phyloP scores from a whole-genome alignment of 345 rosid genomes.

The Boechera divaricarpa region DNA sequence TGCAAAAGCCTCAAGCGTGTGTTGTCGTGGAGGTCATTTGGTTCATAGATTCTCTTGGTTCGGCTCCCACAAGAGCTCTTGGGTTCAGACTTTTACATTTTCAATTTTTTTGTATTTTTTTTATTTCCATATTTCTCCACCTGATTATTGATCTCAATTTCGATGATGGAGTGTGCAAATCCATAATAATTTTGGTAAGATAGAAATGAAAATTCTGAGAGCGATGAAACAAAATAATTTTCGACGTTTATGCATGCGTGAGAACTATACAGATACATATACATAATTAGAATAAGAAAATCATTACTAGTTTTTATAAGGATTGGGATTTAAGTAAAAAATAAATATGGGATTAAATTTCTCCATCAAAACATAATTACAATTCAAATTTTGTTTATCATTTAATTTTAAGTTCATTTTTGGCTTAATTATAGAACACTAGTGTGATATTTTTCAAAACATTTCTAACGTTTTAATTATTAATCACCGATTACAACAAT shows the following conservation, averaged over 20 bases:
- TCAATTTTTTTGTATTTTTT: background rate
- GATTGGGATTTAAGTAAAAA: background rate
- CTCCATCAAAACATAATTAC: background rate
- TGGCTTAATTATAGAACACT: background rate
- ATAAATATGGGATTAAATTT: background rate
- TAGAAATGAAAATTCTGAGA: background rate
- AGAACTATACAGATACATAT: background rate
- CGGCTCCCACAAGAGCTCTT: slow-evolving; percentile 16
- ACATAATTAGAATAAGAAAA: background rate
- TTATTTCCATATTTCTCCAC: background rate
- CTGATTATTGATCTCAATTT: background rate
- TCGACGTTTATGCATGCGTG: background rate
- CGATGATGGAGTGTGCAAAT: background rate
- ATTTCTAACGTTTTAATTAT: too few species aligned
- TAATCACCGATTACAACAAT: too few species aligned
- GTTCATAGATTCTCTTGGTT: background rate
- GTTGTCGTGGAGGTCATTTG: slow-evolving; percentile 3
- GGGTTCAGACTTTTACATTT: background rate
- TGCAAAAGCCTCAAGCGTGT: slow-evolving; percentile 48
- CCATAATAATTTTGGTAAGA: background rate
- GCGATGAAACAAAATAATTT: background rate
- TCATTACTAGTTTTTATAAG: background rate
- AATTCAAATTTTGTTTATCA: background rate
- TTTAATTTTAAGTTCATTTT: background rate
- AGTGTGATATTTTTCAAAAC: too few species aligned